Conservation (phyloP, 2,329 filamentous ascomycete genomes). For the Moelleriella libera region DNA sequence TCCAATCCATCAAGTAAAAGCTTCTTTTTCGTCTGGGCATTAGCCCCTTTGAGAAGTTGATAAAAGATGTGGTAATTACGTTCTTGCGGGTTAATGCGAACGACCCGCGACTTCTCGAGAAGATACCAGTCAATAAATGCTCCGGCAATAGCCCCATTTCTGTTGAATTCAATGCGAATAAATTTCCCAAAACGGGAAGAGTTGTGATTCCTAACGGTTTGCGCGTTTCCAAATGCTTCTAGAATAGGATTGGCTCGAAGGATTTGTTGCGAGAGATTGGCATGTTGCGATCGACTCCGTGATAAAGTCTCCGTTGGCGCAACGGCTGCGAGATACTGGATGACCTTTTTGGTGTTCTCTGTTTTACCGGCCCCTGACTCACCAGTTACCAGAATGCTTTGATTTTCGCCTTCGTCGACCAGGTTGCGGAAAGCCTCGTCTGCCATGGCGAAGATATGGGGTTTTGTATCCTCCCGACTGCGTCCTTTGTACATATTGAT, state of each 20-base stretch:
- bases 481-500: constrained; percentile 96
- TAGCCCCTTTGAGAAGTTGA: constrained; percentile 78
- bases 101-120: constrained; percentile 93
- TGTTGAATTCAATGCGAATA: constrained; percentile 89
- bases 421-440: constrained; percentile 93
- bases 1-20: constrained; percentile 63
- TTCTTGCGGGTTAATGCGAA: constrained; percentile 74
- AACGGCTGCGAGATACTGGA: constrained; percentile 93
- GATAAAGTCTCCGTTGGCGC: constrained; percentile 66
- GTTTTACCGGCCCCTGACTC: constrained; percentile 98
- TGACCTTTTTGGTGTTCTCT: constrained; percentile 98
- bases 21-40: constrained; percentile 55
- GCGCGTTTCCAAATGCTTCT: constrained; percentile 95
- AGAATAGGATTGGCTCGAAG: constrained; percentile 91
- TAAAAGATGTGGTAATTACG: constrained; percentile 98
- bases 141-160: constrained; percentile 78
- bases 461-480: constrained; percentile 83
- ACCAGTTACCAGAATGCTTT: constrained; percentile 94
- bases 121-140: constrained; percentile 99
- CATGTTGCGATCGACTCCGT: constrained; percentile 48
- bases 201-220: constrained; percentile 96
- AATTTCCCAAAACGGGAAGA: constrained; percentile 98
- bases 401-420: constrained; percentile 88
- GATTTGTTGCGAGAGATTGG: constrained; percentile 91
- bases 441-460: constrained; percentile 95